Conservation (phyloP, 208 protist genomes). For the Leishmania amazonensis region DNA sequence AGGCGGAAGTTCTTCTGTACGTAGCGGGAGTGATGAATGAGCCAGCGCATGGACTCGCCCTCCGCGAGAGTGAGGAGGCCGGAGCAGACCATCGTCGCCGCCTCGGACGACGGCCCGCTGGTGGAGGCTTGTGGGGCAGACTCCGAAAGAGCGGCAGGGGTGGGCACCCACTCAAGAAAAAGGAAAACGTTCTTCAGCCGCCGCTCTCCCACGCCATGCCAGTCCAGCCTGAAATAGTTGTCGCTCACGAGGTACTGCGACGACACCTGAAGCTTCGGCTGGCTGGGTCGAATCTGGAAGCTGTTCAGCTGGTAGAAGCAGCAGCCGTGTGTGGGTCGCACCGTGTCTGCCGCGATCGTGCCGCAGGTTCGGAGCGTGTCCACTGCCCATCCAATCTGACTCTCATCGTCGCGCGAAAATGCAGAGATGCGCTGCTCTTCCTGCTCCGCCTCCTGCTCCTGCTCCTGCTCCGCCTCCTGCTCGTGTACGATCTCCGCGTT, state of each 20-base stretch:
- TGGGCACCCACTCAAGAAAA: constrained; percentile 88
- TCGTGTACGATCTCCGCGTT: constrained; percentile 88
- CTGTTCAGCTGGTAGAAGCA: constrained; percentile 67
- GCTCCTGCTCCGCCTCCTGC: constrained; percentile 86
- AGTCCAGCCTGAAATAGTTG: constrained; percentile 93
- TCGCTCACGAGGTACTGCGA: constrained; percentile 75
- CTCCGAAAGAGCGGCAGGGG: not conserved
- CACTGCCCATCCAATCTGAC: constrained; percentile 82
- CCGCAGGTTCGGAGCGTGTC: constrained; percentile 42
- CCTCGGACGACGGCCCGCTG: not conserved
- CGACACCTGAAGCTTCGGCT: constrained; percentile 66
- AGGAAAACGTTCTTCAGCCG: constrained; percentile 93
- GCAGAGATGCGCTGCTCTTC: constrained; percentile 74
- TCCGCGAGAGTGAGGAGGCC: constrained; percentile 85
- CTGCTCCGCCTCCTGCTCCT: constrained; percentile 86
- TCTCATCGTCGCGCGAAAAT: constrained; percentile 88
- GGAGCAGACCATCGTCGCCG: constrained; percentile 28
- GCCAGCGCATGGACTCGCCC: constrained; percentile 88
- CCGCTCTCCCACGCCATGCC: constrained; percentile 82
- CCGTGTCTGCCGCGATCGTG: constrained; percentile 25
- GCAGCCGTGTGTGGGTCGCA: constrained; percentile 34
- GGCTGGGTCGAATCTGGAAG: constrained; percentile 54
- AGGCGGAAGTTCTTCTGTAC: constrained; percentile 30
- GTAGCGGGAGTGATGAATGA: constrained; percentile 73
- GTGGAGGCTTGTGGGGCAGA: not conserved